phyloP scores from a whole-genome alignment of 164 flowering plant species.

The Nymphaea colorata region DNA sequence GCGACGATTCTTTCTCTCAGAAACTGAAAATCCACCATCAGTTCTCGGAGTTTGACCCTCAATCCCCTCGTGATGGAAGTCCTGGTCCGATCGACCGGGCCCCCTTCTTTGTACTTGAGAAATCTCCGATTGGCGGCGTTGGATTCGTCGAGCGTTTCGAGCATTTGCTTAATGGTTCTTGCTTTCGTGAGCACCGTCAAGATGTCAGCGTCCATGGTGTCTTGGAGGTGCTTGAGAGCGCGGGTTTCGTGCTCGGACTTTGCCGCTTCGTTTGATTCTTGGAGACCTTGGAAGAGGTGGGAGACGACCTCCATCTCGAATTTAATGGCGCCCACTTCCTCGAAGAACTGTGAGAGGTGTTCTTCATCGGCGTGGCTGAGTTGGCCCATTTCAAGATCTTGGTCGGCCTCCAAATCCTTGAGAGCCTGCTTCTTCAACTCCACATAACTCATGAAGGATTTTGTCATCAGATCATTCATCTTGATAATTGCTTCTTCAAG shows the following conservation, averaged over 20 bases:
- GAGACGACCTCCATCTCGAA: slow-evolving; percentile 51
- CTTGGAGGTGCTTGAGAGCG: slow-evolving; percentile 55
- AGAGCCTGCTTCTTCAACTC: slow-evolving; percentile 76
- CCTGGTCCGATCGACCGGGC: slow-evolving; percentile 50
- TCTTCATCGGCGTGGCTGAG: slow-evolving; percentile 35
- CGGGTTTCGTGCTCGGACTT: slow-evolving; percentile 54
- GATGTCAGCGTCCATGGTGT: slow-evolving; percentile 59
- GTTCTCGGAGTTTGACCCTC: slow-evolving; percentile 41
- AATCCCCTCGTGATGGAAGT: slow-evolving; percentile 47
- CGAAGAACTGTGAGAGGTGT: slow-evolving; percentile 50
- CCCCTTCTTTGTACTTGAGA: slow-evolving; percentile 29
- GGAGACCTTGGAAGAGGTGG: slow-evolving; percentile 46
- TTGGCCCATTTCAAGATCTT: slow-evolving; percentile 28
- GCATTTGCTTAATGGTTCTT: slow-evolving; percentile 33
- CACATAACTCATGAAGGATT: slow-evolving; percentile 67
- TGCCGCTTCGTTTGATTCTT: slow-evolving; percentile 43
- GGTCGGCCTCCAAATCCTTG: slow-evolving; percentile 40
- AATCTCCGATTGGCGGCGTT: slow-evolving; percentile 32
- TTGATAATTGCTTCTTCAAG: slow-evolving; percentile 2
- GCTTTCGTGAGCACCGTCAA: slow-evolving; percentile 50
- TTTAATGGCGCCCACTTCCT: slow-evolving; percentile 44
- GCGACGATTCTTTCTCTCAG: slow-evolving; percentile 39
- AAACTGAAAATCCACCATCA: slow-evolving; percentile 50
- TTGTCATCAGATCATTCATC: slow-evolving; percentile 93
- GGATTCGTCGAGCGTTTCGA: slow-evolving; percentile 48